Conservation (phyloP, 1,284 basidiomycete genomes). For the Termitomyces sp. region DNA sequence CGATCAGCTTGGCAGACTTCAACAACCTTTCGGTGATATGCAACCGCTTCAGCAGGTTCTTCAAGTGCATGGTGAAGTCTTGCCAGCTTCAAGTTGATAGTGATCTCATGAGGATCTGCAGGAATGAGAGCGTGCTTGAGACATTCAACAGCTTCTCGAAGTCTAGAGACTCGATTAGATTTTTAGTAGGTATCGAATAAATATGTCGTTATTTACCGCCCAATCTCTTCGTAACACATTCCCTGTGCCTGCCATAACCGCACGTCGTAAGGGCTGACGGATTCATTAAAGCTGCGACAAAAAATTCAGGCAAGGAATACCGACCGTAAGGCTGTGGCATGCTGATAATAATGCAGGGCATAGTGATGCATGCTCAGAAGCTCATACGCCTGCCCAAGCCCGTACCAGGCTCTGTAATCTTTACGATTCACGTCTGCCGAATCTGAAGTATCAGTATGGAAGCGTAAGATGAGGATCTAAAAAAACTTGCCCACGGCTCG, state of each 20-base stretch:
- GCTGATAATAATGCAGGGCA: conserved; percentile 94
- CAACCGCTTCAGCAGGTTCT: conserved; percentile 60
- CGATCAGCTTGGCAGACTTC: conserved; percentile 64
- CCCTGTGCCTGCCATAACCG: conserved; percentile 95
- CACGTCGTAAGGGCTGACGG: conserved; percentile 85
- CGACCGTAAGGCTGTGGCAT: conserved; percentile 87
- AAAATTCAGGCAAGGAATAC: conserved; percentile 18
- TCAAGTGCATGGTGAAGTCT: conserved; percentile 67
- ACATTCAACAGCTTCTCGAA: conserved; percentile 83
- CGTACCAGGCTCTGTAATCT: conserved; percentile 98
- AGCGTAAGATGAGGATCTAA: background rate
- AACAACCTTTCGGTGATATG: conserved; percentile 70
- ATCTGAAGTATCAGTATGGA: background rate
- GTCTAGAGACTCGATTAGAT: conserved; percentile 36
- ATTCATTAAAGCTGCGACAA: conserved; percentile 7
- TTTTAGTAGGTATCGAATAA: background rate
- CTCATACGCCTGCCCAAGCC: conserved; percentile 96
- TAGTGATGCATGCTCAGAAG: conserved; percentile 95
- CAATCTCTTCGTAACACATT: conserved; percentile 89
- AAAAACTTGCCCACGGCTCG: conserved; percentile 78
- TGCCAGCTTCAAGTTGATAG: conserved; percentile 75
- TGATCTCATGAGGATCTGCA: conserved; percentile 76
- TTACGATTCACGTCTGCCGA: conserved; percentile 84
- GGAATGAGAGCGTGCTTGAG: conserved; percentile 85
- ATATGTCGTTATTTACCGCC: conserved; percentile 44